Conservation (phyloP, 176 grass and related monocot species). For the Aegilops tauschii region DNA sequence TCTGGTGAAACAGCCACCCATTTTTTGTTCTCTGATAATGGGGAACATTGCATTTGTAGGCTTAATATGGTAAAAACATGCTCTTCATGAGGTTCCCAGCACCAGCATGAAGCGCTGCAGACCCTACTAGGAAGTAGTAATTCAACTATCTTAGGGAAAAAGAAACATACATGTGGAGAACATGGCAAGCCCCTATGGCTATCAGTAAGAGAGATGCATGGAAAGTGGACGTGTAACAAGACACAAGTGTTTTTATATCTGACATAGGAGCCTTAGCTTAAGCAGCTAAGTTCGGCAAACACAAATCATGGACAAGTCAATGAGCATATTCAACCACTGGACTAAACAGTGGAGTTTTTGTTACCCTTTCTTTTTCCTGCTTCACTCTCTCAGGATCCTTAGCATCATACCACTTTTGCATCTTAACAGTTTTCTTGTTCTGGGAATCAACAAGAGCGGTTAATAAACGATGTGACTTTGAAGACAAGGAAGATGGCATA, state of each 20-base stretch:
- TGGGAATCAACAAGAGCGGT: slow-evolving; percentile 96
- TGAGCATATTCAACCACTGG: slow-evolving; percentile 6
- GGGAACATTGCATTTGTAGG: background rate
- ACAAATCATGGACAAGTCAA: background rate
- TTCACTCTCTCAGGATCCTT: slow-evolving; percentile 90
- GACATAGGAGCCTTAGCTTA: slow-evolving; percentile 9
- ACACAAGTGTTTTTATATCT: background rate
- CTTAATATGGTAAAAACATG: slow-evolving; percentile 14
- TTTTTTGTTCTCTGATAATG: background rate
- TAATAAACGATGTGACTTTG: slow-evolving; percentile 85
- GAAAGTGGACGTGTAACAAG: background rate
- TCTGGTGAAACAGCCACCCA: background rate
- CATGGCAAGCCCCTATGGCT: slow-evolving; percentile 8
- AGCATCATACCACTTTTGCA: slow-evolving; percentile 90
- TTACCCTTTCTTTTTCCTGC: slow-evolving; percentile 87
- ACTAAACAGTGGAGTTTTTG: background rate
- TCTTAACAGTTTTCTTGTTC: slow-evolving; percentile 91
- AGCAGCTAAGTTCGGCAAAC: slow-evolving; percentile 3
- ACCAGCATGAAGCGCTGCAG: background rate
- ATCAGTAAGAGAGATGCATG: background rate
- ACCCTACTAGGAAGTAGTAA: slow-evolving; percentile 4
- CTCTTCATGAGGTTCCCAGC: background rate
- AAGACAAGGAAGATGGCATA: slow-evolving; percentile 98
- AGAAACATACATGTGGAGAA: background rate
- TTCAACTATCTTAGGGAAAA: background rate